phyloP scores from a whole-genome alignment of 2,329 filamentous ascomycete genomes.

The Scedosporium boydii region DNA sequence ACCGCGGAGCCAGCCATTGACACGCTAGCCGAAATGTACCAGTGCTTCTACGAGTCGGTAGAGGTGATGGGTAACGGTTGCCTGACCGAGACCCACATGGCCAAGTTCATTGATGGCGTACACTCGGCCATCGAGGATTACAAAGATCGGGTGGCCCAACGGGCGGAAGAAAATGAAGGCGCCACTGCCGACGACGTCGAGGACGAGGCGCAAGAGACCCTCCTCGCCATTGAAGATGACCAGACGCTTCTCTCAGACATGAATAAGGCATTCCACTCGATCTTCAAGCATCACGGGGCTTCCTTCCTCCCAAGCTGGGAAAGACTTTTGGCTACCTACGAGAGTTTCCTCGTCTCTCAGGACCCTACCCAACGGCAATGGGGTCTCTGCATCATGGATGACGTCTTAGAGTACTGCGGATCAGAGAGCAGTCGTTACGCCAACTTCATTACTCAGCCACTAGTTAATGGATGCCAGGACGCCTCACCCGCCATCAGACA shows the following conservation, averaged over 20 bases:
- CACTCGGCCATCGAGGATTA: slow-evolving; percentile 86
- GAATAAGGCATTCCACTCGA: slow-evolving; percentile 99
- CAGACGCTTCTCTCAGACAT: slow-evolving; percentile 95
- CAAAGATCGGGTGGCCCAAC: slow-evolving; percentile 72
- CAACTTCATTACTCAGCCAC: slow-evolving; percentile 75
- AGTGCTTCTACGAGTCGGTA: slow-evolving; percentile 98
- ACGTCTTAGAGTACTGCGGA: slow-evolving; percentile 95
- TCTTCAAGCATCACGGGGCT: slow-evolving; percentile 92
- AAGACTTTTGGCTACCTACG: slow-evolving; percentile 73
- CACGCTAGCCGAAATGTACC: slow-evolving; percentile 96
- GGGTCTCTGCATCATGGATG: slow-evolving; percentile 98
- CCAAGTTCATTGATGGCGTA: slow-evolving; percentile 76
- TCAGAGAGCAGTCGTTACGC: slow-evolving; percentile 79
- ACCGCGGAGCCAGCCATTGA: slow-evolving; percentile 92
- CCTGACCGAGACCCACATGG: slow-evolving; percentile 70
- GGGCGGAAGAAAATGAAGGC: slow-evolving; percentile 70
- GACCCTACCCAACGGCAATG: slow-evolving; percentile 94
- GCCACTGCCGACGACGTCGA: slow-evolving; percentile 77
- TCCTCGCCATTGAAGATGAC: slow-evolving; percentile 93
- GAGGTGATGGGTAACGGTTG: slow-evolving; percentile 86
- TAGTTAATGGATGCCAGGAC: slow-evolving; percentile 80
- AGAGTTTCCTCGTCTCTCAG: slow-evolving; percentile 67
- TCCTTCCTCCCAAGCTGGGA: slow-evolving; percentile 85
- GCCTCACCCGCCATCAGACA: slow-evolving; percentile 84
- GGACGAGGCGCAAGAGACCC: slow-evolving; percentile 75